Evolutionary conservation across 2,329 filamentous ascomycete species (phyloP), one percentile per base, ranked within the genome.

Genomic region (Allantophomopsis lycopodina): DNA sequence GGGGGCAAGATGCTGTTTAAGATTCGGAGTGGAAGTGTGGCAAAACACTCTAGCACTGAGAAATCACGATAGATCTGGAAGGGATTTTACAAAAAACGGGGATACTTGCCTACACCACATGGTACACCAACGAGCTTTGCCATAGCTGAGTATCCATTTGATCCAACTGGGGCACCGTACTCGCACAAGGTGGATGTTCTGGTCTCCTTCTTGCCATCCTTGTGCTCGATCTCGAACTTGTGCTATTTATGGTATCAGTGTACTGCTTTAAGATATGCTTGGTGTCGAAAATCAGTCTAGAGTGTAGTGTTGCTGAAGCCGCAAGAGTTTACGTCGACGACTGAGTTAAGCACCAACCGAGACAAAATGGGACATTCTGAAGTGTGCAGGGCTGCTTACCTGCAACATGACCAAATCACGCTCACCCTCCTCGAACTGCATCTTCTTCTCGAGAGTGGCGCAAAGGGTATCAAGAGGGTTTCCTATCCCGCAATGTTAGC

Each of bases 381-480:
- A n/a, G n/a, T n/a, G n/a, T n/a, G n/a, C 18, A 4, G 18, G 7
- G 4, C 7, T 20, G 18, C 18, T 20, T 20, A 20, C 18, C 18
- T 86, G 82, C 23, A 86, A 70, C 64, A 83, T 75, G 47, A 91
- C 83, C 48, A 93, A 66, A 60, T 94, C 87, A 43, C 87, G 79
- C 74, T 94, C 86, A 44, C 73, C 80, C 51, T 81, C 68, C 55
- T 74, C 81, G 60, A 81, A 94, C 61, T 83, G 74, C 84, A 94
- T 93, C 76, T 94, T 94, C 69, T 83, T 65, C 69, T 94, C 86
- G 21, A 94, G 73, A 3, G 78, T 83, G 28, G 84, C 86, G 65
- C 87, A 94, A 32, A 94, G 76, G n/a, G 83, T 89, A 60, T 94
- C 88, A 17, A 94, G 73, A 3, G 86, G 82, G 66, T 84, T 94